Percentiles rank a stretch among this genome's conserved stretches.
phyloP scores from a whole-genome alignment of 116 monocot genomes.

The Zostera marina region DNA sequence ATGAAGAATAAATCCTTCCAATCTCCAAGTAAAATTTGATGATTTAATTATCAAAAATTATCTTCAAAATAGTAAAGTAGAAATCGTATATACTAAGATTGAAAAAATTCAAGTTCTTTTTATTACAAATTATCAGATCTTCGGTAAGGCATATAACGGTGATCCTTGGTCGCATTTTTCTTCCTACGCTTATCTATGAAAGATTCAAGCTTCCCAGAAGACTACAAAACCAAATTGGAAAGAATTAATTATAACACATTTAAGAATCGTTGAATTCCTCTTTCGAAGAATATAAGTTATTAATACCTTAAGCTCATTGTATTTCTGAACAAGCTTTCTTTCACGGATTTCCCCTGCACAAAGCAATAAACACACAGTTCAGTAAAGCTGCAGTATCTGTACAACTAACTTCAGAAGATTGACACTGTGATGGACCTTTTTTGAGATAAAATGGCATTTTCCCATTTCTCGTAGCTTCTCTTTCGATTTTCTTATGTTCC shows the following conservation, averaged over 20 bases:
- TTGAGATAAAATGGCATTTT: slow-evolving; percentile 91
- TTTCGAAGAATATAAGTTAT: not conserved
- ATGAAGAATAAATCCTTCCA: too few relatives aligned
- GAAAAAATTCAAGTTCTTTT: not conserved
- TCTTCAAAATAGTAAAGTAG: too few relatives aligned
- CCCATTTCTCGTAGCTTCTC: slow-evolving; percentile 68
- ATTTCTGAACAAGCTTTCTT: slow-evolving; percentile 55
- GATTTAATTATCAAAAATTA: too few relatives aligned
- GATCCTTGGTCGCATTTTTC: slow-evolving; percentile 87
- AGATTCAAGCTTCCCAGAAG: slow-evolving; percentile 63
- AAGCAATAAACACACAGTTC: slow-evolving; percentile 2
- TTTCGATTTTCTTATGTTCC: slow-evolving; percentile 84
- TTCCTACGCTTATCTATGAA: slow-evolving; percentile 60
- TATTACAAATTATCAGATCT: not conserved
- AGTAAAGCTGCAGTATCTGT: not conserved
- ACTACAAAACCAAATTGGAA: slow-evolving; percentile 22
- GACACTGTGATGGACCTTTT: slow-evolving; percentile 46
- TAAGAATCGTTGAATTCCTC: too few relatives aligned
- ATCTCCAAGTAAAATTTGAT: too few relatives aligned
- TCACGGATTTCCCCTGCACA: slow-evolving; percentile 71
- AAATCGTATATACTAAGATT: too few relatives aligned
- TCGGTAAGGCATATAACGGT: slow-evolving; percentile 64
- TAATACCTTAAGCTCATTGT: slow-evolving; percentile 71
- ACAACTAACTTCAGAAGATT: slow-evolving; percentile 1
- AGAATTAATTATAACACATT: not conserved